Percentiles rank a stretch among this genome's conserved stretches.
These are phyloP conservation scores for Voacanga thouarsii DNA, from an alignment of 257 asterid species.

Conservation along the genomic window DNA sequence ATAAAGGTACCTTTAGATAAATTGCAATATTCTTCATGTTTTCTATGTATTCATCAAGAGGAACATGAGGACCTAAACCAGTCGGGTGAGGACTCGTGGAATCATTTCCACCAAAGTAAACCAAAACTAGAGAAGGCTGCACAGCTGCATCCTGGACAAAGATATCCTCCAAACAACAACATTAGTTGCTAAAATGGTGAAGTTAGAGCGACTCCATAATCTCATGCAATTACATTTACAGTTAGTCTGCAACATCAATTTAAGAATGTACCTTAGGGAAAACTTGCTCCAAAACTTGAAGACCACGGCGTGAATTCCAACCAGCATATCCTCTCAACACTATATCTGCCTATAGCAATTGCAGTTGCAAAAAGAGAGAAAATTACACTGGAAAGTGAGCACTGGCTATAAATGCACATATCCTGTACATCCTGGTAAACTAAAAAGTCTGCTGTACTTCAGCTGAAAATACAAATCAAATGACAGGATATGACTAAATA, in stretches of 20 bases:
- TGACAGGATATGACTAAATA: background rate
- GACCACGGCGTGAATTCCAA: slow-evolving; percentile 68
- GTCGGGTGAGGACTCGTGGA: slow-evolving; percentile 60
- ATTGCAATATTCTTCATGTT: slow-evolving; percentile 71
- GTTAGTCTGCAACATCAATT: background rate
- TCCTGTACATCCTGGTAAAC: background rate
- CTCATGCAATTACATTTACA: background rate
- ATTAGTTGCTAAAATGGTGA: background rate
- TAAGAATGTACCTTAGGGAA: slow-evolving; percentile 52
- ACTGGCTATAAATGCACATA: background rate
- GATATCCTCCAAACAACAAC: background rate
- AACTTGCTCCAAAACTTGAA: slow-evolving; percentile 47
- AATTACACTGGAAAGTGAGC: background rate
- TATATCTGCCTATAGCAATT: slow-evolving; percentile 55
- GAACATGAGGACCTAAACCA: slow-evolving; percentile 76
- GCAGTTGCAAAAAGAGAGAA: background rate
- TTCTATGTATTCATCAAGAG: slow-evolving; percentile 70
- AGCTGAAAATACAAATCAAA: background rate
- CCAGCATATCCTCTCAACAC: slow-evolving; percentile 62
- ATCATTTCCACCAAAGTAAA: slow-evolving; percentile 91
- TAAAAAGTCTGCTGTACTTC: background rate
- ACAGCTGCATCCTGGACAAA: slow-evolving; percentile 50
- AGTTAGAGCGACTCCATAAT: background rate
- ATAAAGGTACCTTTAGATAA: slow-evolving; percentile 28
- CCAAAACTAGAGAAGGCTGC: slow-evolving; percentile 75